Percentiles rank a stretch among this genome's conserved stretches.
These are phyloP conservation scores for Isoetes taiwanensis DNA, from an alignment of 75 land plant genomes.

Conservation along the genomic window DNA sequence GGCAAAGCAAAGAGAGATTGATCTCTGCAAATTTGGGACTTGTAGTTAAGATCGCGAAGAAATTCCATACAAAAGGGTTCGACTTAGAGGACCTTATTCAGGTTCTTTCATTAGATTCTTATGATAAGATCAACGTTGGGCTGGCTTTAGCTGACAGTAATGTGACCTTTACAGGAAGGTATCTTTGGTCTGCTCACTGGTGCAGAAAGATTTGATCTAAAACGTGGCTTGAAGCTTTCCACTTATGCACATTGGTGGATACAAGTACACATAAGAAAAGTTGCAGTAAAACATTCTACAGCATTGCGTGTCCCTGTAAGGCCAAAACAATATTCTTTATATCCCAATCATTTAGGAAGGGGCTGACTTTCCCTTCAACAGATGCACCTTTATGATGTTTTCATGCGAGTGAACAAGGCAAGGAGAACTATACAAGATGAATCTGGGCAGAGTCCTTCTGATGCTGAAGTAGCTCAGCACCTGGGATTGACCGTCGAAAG, in stretches of 20 bases:
- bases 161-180: constrained; percentile 43
- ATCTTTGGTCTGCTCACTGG: constrained; percentile 55
- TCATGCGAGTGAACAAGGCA: constrained; percentile 37
- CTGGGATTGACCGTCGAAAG: constrained; percentile 51
- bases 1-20: constrained; percentile 68
- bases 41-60: constrained; percentile 42
- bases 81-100: constrained; percentile 41
- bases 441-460: constrained; percentile 43
- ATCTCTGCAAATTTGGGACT: constrained; percentile 65
- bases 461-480: constrained; percentile 54
- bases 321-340: background rate
- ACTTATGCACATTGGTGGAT: constrained; percentile 90
- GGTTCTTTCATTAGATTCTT: constrained; percentile 16
- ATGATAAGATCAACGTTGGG: background rate
- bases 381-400: constrained; percentile 44
- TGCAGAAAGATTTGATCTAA: constrained; percentile 60
- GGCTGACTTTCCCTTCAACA: too few species aligned
- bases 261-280: constrained; percentile 39
- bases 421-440: constrained; percentile 35
- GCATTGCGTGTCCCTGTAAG: constrained; percentile 51
- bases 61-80: constrained; percentile 33
- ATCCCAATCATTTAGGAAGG: constrained; percentile 7
- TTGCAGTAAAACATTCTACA: constrained; percentile 37
- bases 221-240: constrained; percentile 54
- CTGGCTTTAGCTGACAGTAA: background rate